phyloP scores from a whole-genome alignment of 1,139 yeast genomes.

The Pichia sp. region DNA sequence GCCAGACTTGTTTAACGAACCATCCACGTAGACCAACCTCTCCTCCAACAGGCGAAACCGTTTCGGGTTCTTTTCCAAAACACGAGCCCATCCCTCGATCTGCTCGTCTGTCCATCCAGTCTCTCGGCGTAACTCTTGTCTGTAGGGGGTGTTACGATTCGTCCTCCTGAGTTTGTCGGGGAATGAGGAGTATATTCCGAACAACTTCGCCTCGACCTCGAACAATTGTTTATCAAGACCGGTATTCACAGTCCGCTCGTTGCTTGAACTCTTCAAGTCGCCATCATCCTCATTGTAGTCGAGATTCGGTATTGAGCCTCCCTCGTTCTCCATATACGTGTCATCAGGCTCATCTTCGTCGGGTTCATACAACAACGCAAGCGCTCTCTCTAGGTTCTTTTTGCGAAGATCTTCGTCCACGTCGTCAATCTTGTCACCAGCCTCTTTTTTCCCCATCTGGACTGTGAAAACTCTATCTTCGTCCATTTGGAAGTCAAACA shows the following conservation, averaged over 20 bases:
- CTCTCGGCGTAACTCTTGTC: slow-evolving; percentile 49
- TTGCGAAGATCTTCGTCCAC: slow-evolving; percentile 44
- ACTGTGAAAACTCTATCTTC: slow-evolving; percentile 20
- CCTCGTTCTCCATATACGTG: slow-evolving; percentile 73
- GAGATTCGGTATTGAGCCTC: slow-evolving; percentile 33
- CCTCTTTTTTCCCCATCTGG: slow-evolving; percentile 34
- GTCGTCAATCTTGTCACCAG: slow-evolving; percentile 20
- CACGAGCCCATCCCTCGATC: slow-evolving; percentile 88
- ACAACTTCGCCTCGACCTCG: slow-evolving; percentile 50
- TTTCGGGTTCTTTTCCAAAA: slow-evolving; percentile 63
- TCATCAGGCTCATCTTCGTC: slow-evolving; percentile 85
- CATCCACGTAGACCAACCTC: slow-evolving; percentile 46
- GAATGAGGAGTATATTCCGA: slow-evolving; percentile 51
- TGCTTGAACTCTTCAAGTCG: slow-evolving; percentile 9
- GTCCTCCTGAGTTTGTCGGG: slow-evolving; percentile 49
- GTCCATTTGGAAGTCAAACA: slow-evolving; percentile 18
- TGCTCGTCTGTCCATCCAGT: slow-evolving; percentile 83
- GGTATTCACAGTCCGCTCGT: slow-evolving; percentile 12
- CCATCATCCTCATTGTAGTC: neutral
- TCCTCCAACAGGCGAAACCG: slow-evolving; percentile 61
- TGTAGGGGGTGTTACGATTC: slow-evolving; percentile 46
- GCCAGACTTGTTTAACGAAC: slow-evolving; percentile 24
- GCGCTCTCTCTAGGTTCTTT: slow-evolving; percentile 59
- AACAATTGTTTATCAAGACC: slow-evolving; percentile 25
- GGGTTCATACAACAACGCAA: slow-evolving; percentile 60